Conservation (phyloP, 768 basidiomycete genomes). For the Rhodotorula paludigena region DNA sequence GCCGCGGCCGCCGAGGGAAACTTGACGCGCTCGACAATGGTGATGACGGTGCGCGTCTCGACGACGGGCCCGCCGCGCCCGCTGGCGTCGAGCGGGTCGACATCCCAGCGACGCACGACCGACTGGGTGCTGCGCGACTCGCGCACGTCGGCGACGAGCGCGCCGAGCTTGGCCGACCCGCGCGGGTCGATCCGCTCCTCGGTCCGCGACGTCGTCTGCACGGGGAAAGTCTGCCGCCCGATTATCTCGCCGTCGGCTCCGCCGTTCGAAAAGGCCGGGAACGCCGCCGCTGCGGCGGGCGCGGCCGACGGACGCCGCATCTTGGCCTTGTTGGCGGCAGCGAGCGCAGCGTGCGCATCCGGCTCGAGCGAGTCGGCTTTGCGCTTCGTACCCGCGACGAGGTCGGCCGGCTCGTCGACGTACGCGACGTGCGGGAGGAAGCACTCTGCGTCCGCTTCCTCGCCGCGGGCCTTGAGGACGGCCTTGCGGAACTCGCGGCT, state of each 20-base stretch:
- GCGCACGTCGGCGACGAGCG: conserved; percentile 7
- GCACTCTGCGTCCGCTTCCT: conserved; percentile 24
- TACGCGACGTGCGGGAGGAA: conserved; percentile 9
- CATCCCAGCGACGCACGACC: conserved; percentile 26
- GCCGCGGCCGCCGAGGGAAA: conserved; percentile 2
- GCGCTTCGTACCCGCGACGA: conserved; percentile 13
- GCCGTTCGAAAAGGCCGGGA: background rate
- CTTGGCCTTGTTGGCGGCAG: conserved; percentile 2
- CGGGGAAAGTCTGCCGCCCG: conserved; percentile 10
- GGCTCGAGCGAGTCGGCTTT: conserved; percentile 8
- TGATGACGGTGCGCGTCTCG: conserved; percentile 30
- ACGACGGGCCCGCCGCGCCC: conserved; percentile 12
- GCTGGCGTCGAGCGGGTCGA: conserved; percentile 2
- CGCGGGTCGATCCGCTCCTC: conserved; percentile 26
- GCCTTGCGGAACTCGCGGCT: conserved; percentile 27
- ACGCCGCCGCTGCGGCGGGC: background rate
- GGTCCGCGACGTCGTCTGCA: background rate
- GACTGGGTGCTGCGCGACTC: conserved; percentile 14
- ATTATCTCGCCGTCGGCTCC: conserved; percentile 21
- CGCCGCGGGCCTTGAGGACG: conserved; percentile 27
- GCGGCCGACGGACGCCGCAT: conserved; percentile 8
- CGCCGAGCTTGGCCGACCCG: background rate
- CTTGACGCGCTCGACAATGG: conserved; percentile 27
- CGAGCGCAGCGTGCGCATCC: background rate
- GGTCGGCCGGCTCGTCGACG: background rate